Conservation (phyloP, 1,284 basidiomycete species). For the Ustanciosporium gigantosporum region DNA sequence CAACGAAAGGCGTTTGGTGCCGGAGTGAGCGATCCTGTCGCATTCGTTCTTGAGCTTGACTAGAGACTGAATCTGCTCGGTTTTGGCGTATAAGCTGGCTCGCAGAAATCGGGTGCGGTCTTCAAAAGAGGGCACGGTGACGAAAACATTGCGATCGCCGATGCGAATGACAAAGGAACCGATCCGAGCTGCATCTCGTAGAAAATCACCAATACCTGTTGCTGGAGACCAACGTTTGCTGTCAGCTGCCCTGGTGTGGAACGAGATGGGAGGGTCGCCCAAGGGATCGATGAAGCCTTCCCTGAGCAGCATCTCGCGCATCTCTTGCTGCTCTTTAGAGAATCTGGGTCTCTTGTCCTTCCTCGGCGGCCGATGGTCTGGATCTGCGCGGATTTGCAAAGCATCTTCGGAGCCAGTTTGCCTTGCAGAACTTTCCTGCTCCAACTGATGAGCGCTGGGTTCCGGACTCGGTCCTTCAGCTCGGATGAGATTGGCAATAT, state of each 20-base stretch:
- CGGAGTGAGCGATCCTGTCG: slow-evolving; percentile 41
- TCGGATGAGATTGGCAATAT: slow-evolving; percentile 46
- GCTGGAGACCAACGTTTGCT: slow-evolving; percentile 50
- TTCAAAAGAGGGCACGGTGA: slow-evolving; percentile 51
- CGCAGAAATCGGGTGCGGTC: slow-evolving; percentile 50
- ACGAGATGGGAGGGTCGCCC: slow-evolving; percentile 47
- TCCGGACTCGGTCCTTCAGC: slow-evolving; percentile 49
- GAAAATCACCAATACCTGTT: slow-evolving; percentile 52
- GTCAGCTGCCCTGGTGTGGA: slow-evolving; percentile 46
- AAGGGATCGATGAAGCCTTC: slow-evolving; percentile 40
- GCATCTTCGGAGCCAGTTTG: neutral
- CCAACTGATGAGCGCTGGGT: slow-evolving; percentile 15
- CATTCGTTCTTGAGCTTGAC: slow-evolving; percentile 50
- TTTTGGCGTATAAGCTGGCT: slow-evolving; percentile 40
- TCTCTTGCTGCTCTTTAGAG: slow-evolving; percentile 22
- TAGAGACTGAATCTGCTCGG: slow-evolving; percentile 42
- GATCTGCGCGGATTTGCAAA: neutral
- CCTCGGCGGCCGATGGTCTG: neutral
- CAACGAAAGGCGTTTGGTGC: slow-evolving; percentile 43
- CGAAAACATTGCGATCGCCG: slow-evolving; percentile 38
- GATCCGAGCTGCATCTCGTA: slow-evolving; percentile 49
- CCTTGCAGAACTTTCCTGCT: slow-evolving; percentile 1
- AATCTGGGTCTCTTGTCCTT: slow-evolving; percentile 26
- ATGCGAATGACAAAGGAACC: slow-evolving; percentile 48
- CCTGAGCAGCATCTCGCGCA: slow-evolving; percentile 29